Base-by-base conservation (phyloP, 2,329 filamentous ascomycete species). In the Nakataea oryzae region DNA sequence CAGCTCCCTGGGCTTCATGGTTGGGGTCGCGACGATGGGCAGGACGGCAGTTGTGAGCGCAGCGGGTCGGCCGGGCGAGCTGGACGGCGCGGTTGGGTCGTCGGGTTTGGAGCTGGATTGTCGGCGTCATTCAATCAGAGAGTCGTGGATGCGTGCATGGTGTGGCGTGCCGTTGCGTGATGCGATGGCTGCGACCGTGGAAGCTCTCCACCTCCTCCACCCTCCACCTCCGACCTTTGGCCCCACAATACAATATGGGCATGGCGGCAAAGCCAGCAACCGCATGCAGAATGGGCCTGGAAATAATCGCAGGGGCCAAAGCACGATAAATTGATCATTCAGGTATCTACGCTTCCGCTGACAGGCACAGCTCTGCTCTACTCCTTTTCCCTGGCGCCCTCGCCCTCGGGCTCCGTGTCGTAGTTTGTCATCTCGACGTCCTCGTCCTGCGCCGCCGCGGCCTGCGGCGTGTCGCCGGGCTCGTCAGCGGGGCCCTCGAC, bases 1-100 rank as follows among this genome's bases (percentile, higher is more conserved):
- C 58, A 78, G 71, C 14, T 73, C 64, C 61, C 71, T 72, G 4
- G 76, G 68, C 41, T 72, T 67, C 74, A 76, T 76, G 17, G 59
- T 69, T 32, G 59, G 21, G 21, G 6, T 21, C 58, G 26, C 30
- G n/a, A 41, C 34, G 32, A 21, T 59, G 32, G 26, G 14, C 21
- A 11, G 26, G 3, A 24, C 58, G 13, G 30, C 26, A 24, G 8
- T 14, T 1, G 24, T 26, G 26, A 56, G 6, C 14, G 27, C 14
- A 56, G 26, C 54, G 17, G 54, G 9, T 55, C n/a, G 54, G n/a
- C n/a, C 26, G 8, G n/a, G n/a, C n/a, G n/a, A n/a, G 34, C 41
- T n/a, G 41, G 41, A 21, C 41, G 17, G 17, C 41, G 41, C 21
- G 41, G 41, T n/a, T 21, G n/a, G 41, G 41, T 50, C 6, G 41